Conservation (phyloP, 257 asterid species). For the Solanum etuberosum region DNA sequence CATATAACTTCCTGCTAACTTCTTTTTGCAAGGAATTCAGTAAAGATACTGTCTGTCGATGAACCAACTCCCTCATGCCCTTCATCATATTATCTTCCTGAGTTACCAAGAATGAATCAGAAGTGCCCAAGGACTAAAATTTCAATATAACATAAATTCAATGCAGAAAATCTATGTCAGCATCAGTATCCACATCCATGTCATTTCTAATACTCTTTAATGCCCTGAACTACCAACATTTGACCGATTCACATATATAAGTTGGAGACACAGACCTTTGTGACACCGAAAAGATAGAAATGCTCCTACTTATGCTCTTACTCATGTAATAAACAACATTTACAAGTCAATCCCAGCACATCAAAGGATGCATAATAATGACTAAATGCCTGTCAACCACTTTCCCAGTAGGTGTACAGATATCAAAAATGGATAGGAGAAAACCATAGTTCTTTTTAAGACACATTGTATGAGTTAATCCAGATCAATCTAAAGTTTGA, state of each 20-base stretch:
- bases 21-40: constrained; percentile 39
- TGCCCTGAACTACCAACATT: neutral
- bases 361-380: neutral
- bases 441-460: neutral
- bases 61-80: constrained; percentile 46
- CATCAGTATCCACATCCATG: neutral
- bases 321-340: neutral
- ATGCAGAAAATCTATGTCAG: neutral
- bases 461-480: neutral
- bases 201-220: neutral
- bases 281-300: neutral
- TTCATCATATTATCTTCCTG: constrained; percentile 49
- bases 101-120: neutral
- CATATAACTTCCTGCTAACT: constrained; percentile 29
- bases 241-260: neutral
- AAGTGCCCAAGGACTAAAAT: neutral
- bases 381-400: neutral
- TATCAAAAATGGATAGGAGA: neutral
- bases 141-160: neutral
- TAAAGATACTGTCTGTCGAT: constrained; percentile 42
- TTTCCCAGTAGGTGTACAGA: neutral
- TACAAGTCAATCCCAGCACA: neutral
- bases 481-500: neutral
- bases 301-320: neutral
- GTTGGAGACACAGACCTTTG: neutral